Percentiles rank a stretch among this genome's conserved stretches.
Evolutionary conservation across 2,329 filamentous ascomycete species (phyloP).

Genomic region (Meredithiella fracta): DNA sequence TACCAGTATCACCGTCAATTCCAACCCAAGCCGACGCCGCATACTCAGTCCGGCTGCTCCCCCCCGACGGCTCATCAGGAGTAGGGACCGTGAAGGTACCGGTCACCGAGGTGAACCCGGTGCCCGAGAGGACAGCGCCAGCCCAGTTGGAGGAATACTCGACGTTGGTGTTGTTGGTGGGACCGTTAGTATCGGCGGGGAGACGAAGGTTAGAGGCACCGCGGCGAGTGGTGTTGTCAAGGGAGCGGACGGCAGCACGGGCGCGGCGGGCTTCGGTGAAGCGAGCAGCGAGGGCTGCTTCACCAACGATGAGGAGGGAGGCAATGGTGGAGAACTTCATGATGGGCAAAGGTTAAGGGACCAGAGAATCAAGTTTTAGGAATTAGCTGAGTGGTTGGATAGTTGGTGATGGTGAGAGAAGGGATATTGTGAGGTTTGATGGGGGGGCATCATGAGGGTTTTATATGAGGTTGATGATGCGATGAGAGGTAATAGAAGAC

Average conservation of each 20-base stretch:
- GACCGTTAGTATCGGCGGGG: neutral
- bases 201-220: conserved; percentile 7
- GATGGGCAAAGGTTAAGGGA: neutral
- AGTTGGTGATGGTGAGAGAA: neutral
- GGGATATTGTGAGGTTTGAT: neutral
- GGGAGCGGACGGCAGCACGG: conserved; percentile 2
- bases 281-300: conserved; percentile 5
- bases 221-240: neutral
- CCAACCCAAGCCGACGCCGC: conserved; percentile 28
- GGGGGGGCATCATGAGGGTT: neutral
- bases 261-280: conserved; percentile 10
- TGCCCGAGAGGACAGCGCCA: conserved; percentile 19
- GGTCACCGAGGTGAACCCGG: conserved; percentile 18
- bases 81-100: conserved; percentile 20
- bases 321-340: conserved; percentile 11
- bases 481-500: neutral
- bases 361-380: neutral
- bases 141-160: conserved; percentile 20
- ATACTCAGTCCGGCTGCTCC: conserved; percentile 10
- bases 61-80: neutral
- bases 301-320: conserved; percentile 3
- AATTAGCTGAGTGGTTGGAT: neutral
- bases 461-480: neutral
- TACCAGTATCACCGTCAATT: conserved; percentile 31
- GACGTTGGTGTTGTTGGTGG: conserved; percentile 7